Evolutionary conservation across 2,329 filamentous ascomycete species (phyloP).

Genomic region (Teratosphaeria pseudoeucalypti): DNA sequence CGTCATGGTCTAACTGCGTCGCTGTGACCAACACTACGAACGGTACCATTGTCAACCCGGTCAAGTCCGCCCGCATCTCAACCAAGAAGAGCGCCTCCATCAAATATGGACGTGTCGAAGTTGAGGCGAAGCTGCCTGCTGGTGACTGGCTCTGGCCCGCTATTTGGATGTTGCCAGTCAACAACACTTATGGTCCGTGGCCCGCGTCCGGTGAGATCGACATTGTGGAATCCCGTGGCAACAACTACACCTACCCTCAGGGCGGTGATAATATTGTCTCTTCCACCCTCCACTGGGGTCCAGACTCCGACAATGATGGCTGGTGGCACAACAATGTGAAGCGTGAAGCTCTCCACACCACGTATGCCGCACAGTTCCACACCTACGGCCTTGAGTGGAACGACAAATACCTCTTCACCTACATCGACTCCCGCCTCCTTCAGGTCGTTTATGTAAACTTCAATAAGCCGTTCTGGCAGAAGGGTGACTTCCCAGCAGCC

Average conservation of each 20-base stretch:
- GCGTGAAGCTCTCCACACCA: constrained; percentile 62
- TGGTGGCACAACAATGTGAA: constrained; percentile 82
- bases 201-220: constrained; percentile 76
- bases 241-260: constrained; percentile 65
- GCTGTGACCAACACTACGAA: constrained; percentile 67
- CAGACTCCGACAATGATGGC: constrained; percentile 58
- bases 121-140: constrained; percentile 61
- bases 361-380: constrained; percentile 59
- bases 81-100: constrained; percentile 61
- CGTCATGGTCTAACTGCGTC: constrained; percentile 51
- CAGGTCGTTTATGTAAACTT: constrained; percentile 66
- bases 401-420: constrained; percentile 79
- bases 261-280: constrained; percentile 75
- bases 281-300: constrained; percentile 75
- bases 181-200: constrained; percentile 65
- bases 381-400: constrained; percentile 79
- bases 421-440: constrained; percentile 67
- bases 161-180: constrained; percentile 79
- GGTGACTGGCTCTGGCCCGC: constrained; percentile 87
- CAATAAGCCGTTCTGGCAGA: constrained; percentile 29
- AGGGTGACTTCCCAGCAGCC: constrained; percentile 26
- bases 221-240: constrained; percentile 69
- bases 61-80: constrained; percentile 67
- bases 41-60: constrained; percentile 64
- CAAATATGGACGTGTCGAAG: constrained; percentile 73